Evolutionary conservation across 441 rosid genomes (phyloP).

Genomic region (Erodium trifolium): DNA sequence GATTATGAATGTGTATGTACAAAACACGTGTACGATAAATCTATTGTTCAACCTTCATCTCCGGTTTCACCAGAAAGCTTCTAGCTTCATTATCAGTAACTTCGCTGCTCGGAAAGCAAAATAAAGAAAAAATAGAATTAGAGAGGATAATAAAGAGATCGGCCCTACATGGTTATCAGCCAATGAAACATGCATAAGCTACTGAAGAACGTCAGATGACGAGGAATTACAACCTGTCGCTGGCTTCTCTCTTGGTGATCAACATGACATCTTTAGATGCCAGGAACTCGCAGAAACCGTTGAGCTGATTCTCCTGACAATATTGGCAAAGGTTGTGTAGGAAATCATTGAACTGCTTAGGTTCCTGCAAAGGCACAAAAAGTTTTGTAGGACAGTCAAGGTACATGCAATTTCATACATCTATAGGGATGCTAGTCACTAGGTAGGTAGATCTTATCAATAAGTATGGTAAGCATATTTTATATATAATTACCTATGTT

Average conservation of each 20-base stretch:
- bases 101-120: slow-evolving; percentile 41
- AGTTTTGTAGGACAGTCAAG: background rate
- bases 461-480: background rate
- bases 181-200: too few relatives aligned
- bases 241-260: slow-evolving; percentile 73
- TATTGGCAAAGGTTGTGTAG: slow-evolving; percentile 31
- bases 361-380: slow-evolving; percentile 50
- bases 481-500: background rate
- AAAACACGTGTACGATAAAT: background rate
- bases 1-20: background rate
- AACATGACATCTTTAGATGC: slow-evolving; percentile 41
- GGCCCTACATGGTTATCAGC: background rate
- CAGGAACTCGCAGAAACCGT: slow-evolving; percentile 40
- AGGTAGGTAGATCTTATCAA: background rate
- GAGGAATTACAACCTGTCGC: slow-evolving; percentile 51
- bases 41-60: slow-evolving; percentile 30
- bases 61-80: slow-evolving; percentile 34
- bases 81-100: slow-evolving; percentile 53
- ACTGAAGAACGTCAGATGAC: background rate
- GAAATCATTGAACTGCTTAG: slow-evolving; percentile 67
- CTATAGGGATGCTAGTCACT: background rate
- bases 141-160: background rate
- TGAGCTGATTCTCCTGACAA: slow-evolving; percentile 35
- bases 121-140: slow-evolving; percentile 8
- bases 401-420: background rate